Conservation (phyloP, 768 basidiomycete genomes). For the Collybiopsis confluens region DNA sequence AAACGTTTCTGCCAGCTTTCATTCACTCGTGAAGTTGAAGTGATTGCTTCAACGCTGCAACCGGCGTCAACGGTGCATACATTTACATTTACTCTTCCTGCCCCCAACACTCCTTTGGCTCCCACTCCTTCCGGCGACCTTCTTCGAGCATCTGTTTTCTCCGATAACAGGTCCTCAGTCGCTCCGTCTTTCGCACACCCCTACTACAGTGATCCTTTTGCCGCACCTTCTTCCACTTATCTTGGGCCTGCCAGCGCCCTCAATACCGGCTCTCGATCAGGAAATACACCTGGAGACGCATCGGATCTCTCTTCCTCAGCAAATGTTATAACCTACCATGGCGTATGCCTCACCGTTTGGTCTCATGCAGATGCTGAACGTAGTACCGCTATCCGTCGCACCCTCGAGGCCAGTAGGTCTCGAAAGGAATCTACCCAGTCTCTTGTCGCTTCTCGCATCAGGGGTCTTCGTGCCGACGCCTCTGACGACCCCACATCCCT, state of each 20-base stretch:
- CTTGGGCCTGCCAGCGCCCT: constrained; percentile 73
- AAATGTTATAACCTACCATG: constrained; percentile 71
- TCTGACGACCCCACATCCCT: constrained; percentile 57
- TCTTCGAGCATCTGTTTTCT: constrained; percentile 71
- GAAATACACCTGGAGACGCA: constrained; percentile 19
- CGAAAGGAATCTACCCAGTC: constrained; percentile 78
- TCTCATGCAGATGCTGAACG: constrained; percentile 91
- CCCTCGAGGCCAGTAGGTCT: constrained; percentile 72
- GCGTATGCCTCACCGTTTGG: constrained; percentile 93
- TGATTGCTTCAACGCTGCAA: constrained; percentile 91
- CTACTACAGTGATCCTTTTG: constrained; percentile 74
- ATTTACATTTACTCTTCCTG: constrained; percentile 84
- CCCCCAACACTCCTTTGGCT: constrained; percentile 70
- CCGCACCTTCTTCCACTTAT: constrained; percentile 74
- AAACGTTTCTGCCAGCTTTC: no score
- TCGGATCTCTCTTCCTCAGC: constrained; percentile 25
- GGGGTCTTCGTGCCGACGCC: constrained; percentile 55
- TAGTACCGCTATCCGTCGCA: constrained; percentile 77
- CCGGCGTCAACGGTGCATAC: constrained; percentile 90
- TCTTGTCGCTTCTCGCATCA: constrained; percentile 62
- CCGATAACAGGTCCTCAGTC: constrained; percentile 61
- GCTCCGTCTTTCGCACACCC: constrained; percentile 71
- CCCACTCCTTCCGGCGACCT: constrained; percentile 70
- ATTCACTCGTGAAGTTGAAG: constrained; percentile 88
- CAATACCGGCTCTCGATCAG: constrained; percentile 34